Base-by-base conservation (phyloP, 129 eudicot genomes). In the Glebionis coronaria region DNA sequence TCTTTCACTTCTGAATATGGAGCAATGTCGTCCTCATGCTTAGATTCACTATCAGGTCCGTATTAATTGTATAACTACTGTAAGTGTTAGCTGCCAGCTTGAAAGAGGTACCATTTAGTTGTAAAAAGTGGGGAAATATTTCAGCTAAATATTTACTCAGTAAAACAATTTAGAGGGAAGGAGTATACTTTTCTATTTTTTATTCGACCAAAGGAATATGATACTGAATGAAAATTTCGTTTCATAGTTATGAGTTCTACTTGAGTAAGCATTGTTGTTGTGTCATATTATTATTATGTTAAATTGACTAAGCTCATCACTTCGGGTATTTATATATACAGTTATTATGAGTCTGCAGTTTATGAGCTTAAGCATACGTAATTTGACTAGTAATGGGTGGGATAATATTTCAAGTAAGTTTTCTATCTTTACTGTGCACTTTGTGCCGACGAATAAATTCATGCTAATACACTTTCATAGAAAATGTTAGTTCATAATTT, bases 311-410 rank as follows among this genome's bases (percentile, higher is more conserved):
- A 56, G 23, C n/a, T 56, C 57, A 52, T 52, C 25, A 18, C 6
- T 27, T 2, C 58, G 11, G 18, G 27, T 51, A 3, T 51, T n/a
- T 19, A 1, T 19, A 12, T 6, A 5, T 57, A 3, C 90, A 94
- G 99, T 80, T 81, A 86, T 82, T 66, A 75, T 61, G 65, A 80
- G 84, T 67, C 81, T 94, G 51, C 77, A 76, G 49, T 89, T 82
- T 78, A 65, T 94, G 78, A 89, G 89, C 68, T 79, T 89, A 27
- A 84, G 97, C 93, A 86, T 95, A 84, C 84, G 93, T 73, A 76
- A 75, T 69, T 14, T 68, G 15, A 55, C 38, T 27, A 13, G 47
- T 67, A 31, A 13, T 38, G 56, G 68, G 61, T 68, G 73, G 5
- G 44, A 68, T 54, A 68, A 68, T 2, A 54, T 55, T 55, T 56